These are phyloP conservation scores for Fusarium coffeatum DNA, from an alignment of 2,329 filamentous ascomycete species.

Conservation along the genomic window DNA sequence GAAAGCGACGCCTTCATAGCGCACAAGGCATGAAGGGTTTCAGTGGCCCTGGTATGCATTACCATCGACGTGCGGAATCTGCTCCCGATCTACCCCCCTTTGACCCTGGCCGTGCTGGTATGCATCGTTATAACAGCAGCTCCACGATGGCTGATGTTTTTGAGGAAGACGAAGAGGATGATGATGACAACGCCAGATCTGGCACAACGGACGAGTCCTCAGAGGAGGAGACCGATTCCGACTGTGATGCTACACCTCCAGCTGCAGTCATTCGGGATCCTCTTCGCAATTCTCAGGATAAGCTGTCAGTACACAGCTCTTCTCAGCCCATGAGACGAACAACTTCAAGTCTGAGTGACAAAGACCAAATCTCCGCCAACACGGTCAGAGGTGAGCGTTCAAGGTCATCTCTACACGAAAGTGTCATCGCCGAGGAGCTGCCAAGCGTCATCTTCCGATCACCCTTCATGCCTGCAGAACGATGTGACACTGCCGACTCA, in stretches of 20 bases:
- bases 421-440: conserved; percentile 62
- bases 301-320: conserved; percentile 39
- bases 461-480: conserved; percentile 51
- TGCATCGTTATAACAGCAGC: conserved; percentile 72
- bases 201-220: conserved; percentile 49
- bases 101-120: conserved; percentile 68
- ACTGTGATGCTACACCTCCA: conserved; percentile 53
- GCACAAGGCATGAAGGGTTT: conserved; percentile 78
- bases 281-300: conserved; percentile 41
- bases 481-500: conserved; percentile 54
- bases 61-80: conserved; percentile 82
- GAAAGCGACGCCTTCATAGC: conserved; percentile 79
- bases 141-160: conserved; percentile 88
- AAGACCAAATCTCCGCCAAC: conserved; percentile 44
- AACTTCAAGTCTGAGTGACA: conserved; percentile 59
- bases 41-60: conserved; percentile 76
- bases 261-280: conserved; percentile 42
- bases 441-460: conserved; percentile 54
- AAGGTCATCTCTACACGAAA: conserved; percentile 63
- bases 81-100: conserved; percentile 83
- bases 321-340: conserved; percentile 54
- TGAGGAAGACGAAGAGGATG: conserved; percentile 81
- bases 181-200: conserved; percentile 60
- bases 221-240: conserved; percentile 64
- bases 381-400: conserved; percentile 62